phyloP scores from a whole-genome alignment of 805 yeast species.

The Cyberlindnera euphorbiae region DNA sequence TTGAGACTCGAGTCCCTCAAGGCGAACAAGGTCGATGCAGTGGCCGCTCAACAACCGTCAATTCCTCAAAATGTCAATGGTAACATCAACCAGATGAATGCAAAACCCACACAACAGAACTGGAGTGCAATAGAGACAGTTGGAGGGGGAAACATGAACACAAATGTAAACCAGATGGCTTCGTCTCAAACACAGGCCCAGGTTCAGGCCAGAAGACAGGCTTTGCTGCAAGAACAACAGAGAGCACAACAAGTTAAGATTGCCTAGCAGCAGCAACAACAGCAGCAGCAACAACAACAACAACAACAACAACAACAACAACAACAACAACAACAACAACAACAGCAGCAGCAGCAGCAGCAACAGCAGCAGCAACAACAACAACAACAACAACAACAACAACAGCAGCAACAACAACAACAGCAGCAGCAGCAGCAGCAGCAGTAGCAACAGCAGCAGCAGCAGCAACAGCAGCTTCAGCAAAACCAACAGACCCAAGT shows the following conservation, averaged over 20 bases:
- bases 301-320: no score
- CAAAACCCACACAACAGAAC: conserved; percentile 5
- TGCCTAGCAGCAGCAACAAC: conserved; percentile 19
- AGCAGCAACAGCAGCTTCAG: conserved; percentile 8
- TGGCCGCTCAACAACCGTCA: background rate
- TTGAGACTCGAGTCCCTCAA: conserved; percentile 12
- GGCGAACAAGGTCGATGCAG: background rate
- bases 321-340: conserved; percentile 7
- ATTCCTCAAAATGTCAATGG: conserved; percentile 2
- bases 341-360: conserved; percentile 10
- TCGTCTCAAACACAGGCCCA: conserved; percentile 3
- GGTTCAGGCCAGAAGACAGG: conserved; percentile 11
- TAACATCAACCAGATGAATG: conserved; percentile 1
- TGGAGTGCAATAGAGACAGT: conserved; percentile 6
- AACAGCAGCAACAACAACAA: conserved; percentile 10
- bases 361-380: conserved; percentile 6
- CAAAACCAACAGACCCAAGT: conserved; percentile 10
- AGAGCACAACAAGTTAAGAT: conserved; percentile 15
- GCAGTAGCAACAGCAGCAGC: conserved; percentile 7
- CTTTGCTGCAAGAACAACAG: conserved; percentile 11
- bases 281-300: no score
- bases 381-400: conserved; percentile 7
- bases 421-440: conserved; percentile 3
- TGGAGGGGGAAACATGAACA: no score
- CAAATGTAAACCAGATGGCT: background rate